These are phyloP conservation scores for Coemansia umbellata DNA, from an alignment of 192 early-diverging fungal species.

Conservation along the genomic window DNA sequence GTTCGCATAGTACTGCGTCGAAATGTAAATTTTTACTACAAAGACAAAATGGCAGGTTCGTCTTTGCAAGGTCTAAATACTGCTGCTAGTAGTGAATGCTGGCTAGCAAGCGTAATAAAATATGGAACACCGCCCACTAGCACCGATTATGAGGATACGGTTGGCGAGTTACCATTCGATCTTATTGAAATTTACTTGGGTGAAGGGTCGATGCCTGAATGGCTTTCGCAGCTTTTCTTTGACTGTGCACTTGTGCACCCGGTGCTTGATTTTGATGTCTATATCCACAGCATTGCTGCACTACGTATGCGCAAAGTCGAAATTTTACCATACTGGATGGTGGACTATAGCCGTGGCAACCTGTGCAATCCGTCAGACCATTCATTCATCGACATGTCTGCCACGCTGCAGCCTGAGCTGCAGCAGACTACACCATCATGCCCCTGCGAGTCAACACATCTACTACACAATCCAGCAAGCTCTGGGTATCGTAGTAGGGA, in stretches of 20 bases:
- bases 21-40: conserved; percentile 9
- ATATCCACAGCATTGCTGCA: conserved; percentile 30
- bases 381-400: conserved; percentile 10
- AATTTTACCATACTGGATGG: conserved; percentile 41
- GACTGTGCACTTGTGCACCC: conserved; percentile 30
- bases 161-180: conserved; percentile 15
- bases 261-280: conserved; percentile 47
- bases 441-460: conserved; percentile 10
- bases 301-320: conserved; percentile 3
- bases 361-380: conserved; percentile 1
- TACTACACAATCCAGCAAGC: conserved; percentile 10
- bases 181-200: conserved; percentile 31
- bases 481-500: background rate
- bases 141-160: background rate
- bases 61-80: background rate
- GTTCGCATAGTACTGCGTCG: conserved; percentile 27
- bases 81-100: background rate
- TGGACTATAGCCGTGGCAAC: conserved; percentile 21
- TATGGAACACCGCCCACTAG: background rate
- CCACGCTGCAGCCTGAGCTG: background rate
- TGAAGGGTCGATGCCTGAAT: conserved; percentile 16
- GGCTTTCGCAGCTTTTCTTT: conserved; percentile 42
- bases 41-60: conserved; percentile 1
- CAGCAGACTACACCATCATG: background rate
- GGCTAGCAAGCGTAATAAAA: conserved; percentile 10